Conservation (phyloP, 2,329 filamentous ascomycete species). For the Talaromyces atroroseus region DNA sequence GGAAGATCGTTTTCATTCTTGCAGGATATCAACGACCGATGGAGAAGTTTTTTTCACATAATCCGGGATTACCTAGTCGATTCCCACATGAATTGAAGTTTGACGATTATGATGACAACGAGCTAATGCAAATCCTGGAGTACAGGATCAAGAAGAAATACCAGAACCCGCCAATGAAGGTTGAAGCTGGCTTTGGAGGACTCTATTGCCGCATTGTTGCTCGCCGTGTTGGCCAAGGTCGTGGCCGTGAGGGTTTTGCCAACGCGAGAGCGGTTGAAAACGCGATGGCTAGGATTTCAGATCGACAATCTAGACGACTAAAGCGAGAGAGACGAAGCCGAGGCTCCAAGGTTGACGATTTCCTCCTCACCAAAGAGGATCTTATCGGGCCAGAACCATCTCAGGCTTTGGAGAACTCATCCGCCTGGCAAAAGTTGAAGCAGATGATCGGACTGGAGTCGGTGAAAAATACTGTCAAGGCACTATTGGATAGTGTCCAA, state of each 20-base stretch:
- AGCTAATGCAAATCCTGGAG: slow-evolving; percentile 59
- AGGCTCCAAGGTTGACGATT: slow-evolving; percentile 44
- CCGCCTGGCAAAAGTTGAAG: slow-evolving; percentile 56
- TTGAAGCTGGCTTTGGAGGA: slow-evolving; percentile 55
- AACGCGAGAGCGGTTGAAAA: slow-evolving; percentile 69
- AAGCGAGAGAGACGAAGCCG: slow-evolving; percentile 38
- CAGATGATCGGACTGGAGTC: slow-evolving; percentile 53
- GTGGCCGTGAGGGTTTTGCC: slow-evolving; percentile 63
- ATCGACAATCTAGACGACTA: slow-evolving; percentile 57
- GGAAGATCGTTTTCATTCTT: slow-evolving; percentile 65
- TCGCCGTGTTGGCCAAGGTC: slow-evolving; percentile 55
- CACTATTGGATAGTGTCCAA: slow-evolving; percentile 56
- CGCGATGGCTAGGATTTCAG: slow-evolving; percentile 46
- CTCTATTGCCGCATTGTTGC: slow-evolving; percentile 60
- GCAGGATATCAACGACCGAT: slow-evolving; percentile 70
- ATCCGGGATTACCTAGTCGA: slow-evolving; percentile 64
- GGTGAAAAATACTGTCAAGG: slow-evolving; percentile 58
- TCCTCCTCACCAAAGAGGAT: slow-evolving; percentile 60
- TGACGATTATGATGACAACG: slow-evolving; percentile 61
- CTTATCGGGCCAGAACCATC: slow-evolving; percentile 65
- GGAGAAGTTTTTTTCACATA: slow-evolving; percentile 71
- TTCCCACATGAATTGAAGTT: slow-evolving; percentile 64
- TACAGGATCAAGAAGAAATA: slow-evolving; percentile 53
- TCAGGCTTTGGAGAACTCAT: slow-evolving; percentile 43
- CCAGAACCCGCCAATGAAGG: slow-evolving; percentile 46